Evolutionary conservation across 2,329 filamentous ascomycete genomes (phyloP).

Genomic region (Calonectria pseudoturangicola): DNA sequence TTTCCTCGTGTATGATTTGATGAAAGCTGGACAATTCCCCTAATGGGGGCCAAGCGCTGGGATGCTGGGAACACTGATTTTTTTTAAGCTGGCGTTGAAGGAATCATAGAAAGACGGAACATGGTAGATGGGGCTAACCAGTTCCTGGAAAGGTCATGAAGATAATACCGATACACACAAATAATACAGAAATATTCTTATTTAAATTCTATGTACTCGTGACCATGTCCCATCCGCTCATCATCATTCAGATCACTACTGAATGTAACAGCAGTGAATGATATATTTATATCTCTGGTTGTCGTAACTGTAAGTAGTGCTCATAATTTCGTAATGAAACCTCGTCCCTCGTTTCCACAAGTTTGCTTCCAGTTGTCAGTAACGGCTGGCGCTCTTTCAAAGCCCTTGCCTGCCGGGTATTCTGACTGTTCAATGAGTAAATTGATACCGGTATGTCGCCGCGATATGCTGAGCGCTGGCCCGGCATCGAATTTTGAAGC

Average conservation of each 20-base stretch:
- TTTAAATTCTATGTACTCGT: neutral
- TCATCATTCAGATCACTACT: neutral
- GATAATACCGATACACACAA: neutral
- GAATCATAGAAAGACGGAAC: conserved; percentile 45
- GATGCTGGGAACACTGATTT: neutral
- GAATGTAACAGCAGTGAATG: neutral
- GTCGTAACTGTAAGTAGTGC: neutral
- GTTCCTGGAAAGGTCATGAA: conserved; percentile 20
- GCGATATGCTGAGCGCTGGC: neutral
- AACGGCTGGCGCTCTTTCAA: neutral
- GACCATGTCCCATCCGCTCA: neutral
- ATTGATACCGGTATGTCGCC: neutral
- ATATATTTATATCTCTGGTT: neutral
- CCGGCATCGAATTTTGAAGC: neutral
- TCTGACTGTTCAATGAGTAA: neutral
- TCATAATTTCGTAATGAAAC: neutral
- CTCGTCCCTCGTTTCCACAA: too few species aligned
- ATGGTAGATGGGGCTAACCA: conserved; percentile 32
- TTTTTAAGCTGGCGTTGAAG: conserved; percentile 46
- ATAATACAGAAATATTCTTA: conserved; percentile 17
- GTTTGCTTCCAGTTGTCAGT: neutral
- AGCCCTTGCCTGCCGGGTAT: neutral
- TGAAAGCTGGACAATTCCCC: neutral
- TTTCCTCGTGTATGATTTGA: conserved; percentile 16
- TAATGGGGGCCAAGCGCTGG: neutral